These are phyloP conservation scores for Geotrichum phurueaensis DNA, from an alignment of 1,139 yeast genomes.

Conservation along the genomic window DNA sequence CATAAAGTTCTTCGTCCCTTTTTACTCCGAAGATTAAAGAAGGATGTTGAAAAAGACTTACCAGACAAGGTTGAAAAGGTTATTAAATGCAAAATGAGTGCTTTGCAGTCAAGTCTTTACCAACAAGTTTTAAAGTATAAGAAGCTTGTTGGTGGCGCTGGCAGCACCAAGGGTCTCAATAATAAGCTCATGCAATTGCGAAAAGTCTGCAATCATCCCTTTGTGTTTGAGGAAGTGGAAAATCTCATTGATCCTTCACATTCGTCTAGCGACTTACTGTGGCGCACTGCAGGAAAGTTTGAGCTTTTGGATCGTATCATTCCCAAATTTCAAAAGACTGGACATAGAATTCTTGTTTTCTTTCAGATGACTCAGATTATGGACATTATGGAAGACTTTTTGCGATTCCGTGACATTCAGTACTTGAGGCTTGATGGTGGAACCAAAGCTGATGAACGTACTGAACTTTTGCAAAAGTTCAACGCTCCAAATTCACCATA, in stretches of 20 bases:
- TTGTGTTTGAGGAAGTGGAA: conserved; percentile 95
- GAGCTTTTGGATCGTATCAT: conserved; percentile 80
- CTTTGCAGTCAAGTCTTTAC: conserved; percentile 71
- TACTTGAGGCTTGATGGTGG: conserved; percentile 86
- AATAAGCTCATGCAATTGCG: conserved; percentile 94
- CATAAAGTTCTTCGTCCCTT: conserved; percentile 95
- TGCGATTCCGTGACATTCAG: conserved; percentile 65
- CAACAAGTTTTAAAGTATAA: conserved; percentile 89
- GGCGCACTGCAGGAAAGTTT: conserved; percentile 93
- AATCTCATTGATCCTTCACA: conserved; percentile 71
- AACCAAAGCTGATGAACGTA: conserved; percentile 93
- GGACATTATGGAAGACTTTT: conserved; percentile 96
- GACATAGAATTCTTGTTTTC: conserved; percentile 86
- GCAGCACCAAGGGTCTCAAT: conserved; percentile 75
- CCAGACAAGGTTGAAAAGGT: conserved; percentile 96
- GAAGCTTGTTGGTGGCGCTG: conserved; percentile 73
- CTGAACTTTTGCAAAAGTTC: conserved; percentile 70
- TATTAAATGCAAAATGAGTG: conserved; percentile 87
- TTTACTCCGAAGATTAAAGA: conserved; percentile 85
- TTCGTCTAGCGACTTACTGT: conserved; percentile 54
- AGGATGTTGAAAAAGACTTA: conserved; percentile 93
- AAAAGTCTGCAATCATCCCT: conserved; percentile 96
- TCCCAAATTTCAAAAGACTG: conserved; percentile 78
- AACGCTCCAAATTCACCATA: conserved; percentile 84
- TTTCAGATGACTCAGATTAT: conserved; percentile 98